phyloP scores from a whole-genome alignment of 2,329 filamentous ascomycete species.

The Neofusicoccum sp. region DNA sequence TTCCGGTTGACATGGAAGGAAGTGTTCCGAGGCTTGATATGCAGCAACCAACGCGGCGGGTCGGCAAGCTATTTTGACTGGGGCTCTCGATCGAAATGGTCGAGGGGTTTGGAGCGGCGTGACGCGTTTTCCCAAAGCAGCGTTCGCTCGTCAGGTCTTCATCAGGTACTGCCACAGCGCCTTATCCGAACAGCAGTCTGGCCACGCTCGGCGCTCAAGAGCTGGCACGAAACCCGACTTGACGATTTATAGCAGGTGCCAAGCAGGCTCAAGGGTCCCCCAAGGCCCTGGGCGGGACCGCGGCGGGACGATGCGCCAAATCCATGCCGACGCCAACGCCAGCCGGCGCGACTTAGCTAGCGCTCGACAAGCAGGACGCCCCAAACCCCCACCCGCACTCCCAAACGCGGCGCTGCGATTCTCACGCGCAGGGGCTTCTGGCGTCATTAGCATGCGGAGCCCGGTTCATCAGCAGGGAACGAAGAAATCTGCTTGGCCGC shows the following conservation, averaged over 20 bases:
- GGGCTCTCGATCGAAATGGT: background rate
- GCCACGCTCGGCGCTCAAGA: background rate
- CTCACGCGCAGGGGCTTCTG: background rate
- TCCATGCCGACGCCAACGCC: background rate
- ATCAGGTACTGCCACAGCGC: background rate
- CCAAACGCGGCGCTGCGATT: conserved; percentile 7
- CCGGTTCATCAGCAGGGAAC: background rate
- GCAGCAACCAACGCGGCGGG: background rate
- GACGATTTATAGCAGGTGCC: conserved; percentile 1
- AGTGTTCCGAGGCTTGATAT: background rate
- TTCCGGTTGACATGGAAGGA: background rate
- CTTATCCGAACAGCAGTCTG: background rate
- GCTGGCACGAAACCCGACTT: background rate
- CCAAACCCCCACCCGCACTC: no score
- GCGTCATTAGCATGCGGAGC: background rate
- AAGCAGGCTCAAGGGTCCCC: background rate
- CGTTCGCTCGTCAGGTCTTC: no score
- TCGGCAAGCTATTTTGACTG: background rate
- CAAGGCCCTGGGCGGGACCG: background rate
- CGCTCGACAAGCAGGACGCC: no score
- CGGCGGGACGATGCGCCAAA: background rate
- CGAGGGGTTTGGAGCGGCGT: background rate
- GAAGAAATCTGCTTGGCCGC: background rate
- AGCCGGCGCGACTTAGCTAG: background rate
- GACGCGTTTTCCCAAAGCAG: background rate